Conservation (phyloP, 306 rosid genomes). For the Trichosanthes cucumerina region DNA sequence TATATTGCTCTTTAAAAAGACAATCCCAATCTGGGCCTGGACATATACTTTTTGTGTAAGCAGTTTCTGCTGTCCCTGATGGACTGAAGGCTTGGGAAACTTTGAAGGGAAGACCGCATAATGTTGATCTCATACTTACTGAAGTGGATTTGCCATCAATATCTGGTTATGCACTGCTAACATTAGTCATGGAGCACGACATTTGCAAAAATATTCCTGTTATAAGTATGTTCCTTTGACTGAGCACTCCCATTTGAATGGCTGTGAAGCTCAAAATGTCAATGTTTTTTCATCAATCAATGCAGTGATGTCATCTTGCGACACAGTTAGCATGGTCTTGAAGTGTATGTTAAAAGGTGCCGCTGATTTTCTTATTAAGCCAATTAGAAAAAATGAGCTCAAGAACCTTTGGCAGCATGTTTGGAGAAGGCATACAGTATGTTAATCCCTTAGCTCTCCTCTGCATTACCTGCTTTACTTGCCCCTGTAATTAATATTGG, state of each 20-base stretch:
- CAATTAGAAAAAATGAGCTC: constrained; percentile 64
- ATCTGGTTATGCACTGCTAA: constrained; percentile 67
- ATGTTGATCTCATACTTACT: constrained; percentile 55
- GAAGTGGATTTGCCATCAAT: constrained; percentile 69
- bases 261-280: constrained; percentile 6
- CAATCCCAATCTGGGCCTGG: not conserved
- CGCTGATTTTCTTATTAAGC: constrained; percentile 68
- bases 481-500: not conserved
- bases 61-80: constrained; percentile 61
- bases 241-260: constrained; percentile 6
- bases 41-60: constrained; percentile 2
- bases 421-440: constrained; percentile 69
- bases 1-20: not conserved
- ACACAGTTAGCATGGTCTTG: constrained; percentile 47
- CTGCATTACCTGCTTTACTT: not conserved
- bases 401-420: constrained; percentile 74
- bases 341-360: constrained; percentile 74
- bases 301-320: constrained; percentile 77
- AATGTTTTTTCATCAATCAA: constrained; percentile 10
- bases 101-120: constrained; percentile 36
- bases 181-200: constrained; percentile 61
- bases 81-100: constrained; percentile 74
- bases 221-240: constrained; percentile 40
- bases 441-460: constrained; percentile 17
- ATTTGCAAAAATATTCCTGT: constrained; percentile 61